Conservation (phyloP, 2,329 filamentous ascomycete species). For the Aspergillus brasiliensis region DNA sequence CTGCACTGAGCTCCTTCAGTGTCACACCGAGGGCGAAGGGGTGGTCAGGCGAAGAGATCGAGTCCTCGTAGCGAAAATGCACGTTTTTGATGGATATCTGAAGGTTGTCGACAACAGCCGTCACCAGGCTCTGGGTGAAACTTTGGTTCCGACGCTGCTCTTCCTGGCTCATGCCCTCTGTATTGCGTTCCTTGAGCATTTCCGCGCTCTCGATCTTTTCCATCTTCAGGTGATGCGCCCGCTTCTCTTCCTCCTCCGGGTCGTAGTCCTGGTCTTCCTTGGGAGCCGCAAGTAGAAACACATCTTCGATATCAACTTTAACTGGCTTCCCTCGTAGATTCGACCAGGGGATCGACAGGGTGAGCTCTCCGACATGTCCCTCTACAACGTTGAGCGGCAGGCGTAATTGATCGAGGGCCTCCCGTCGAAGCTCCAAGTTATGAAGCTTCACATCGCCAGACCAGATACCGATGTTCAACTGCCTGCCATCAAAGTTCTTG, state of each 20-base stretch:
- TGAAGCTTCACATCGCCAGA: conserved; percentile 95
- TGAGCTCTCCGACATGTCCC: conserved; percentile 89
- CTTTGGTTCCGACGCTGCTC: conserved; percentile 98
- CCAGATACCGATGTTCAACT: conserved; percentile 99
- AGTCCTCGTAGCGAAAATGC: conserved; percentile 96
- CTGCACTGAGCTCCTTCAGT: conserved; percentile 92
- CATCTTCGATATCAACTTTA: conserved; percentile 93
- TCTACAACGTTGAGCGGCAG: conserved; percentile 95
- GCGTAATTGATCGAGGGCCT: conserved; percentile 95
- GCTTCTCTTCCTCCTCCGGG: conserved; percentile 83
- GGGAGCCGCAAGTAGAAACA: conserved; percentile 90
- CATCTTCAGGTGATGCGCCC: conserved; percentile 92
- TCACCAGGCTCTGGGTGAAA: conserved; percentile 91
- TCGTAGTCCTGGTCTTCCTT: conserved; percentile 95
- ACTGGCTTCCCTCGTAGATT: conserved; percentile 94
- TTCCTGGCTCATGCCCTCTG: conserved; percentile 90
- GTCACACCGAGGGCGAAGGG: conserved; percentile 92
- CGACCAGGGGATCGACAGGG: conserved; percentile 93
- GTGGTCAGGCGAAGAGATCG: conserved; percentile 90
- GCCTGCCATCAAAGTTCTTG: conserved; percentile 97
- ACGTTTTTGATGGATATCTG: conserved; percentile 99
- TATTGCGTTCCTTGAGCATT: conserved; percentile 84
- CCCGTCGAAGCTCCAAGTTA: conserved; percentile 86
- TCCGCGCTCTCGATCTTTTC: conserved; percentile 98
- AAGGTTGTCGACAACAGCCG: conserved; percentile 97